phyloP scores from a whole-genome alignment of 805 yeast genomes.

The Cyberlindnera suaveolens region DNA sequence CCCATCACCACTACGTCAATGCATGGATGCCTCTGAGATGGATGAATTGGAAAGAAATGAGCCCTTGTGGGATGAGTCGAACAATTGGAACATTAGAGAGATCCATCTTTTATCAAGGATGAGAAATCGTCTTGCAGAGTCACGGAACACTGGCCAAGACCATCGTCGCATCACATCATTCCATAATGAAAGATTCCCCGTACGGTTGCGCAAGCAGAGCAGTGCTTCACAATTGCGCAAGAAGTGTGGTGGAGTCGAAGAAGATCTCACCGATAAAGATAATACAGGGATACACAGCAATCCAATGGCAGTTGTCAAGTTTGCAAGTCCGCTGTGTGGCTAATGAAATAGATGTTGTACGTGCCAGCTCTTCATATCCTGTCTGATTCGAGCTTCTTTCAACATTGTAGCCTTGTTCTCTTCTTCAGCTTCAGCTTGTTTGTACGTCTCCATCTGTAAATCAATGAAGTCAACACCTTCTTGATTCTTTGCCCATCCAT shows the following conservation, averaged over 20 bases:
- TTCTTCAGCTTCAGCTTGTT: neutral
- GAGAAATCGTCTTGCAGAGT: constrained; percentile 4
- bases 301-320: neutral
- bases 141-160: constrained; percentile 2
- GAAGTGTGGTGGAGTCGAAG: too few species aligned
- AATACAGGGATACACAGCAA: too few species aligned
- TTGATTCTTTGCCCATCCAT: constrained; percentile 55
- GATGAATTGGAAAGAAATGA: neutral
- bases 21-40: neutral
- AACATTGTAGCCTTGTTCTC: neutral
- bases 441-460: constrained; percentile 15
- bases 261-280: too few species aligned
- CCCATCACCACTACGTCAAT: constrained; percentile 9
- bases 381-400: constrained; percentile 27
- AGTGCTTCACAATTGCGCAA: too few species aligned
- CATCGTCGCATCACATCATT: neutral
- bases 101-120: constrained; percentile 1
- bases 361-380: constrained; percentile 38
- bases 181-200: too few species aligned
- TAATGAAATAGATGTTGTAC: constrained; percentile 10
- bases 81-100: neutral
- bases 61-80: neutral
- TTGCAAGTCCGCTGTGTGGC: neutral
- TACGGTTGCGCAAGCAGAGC: too few species aligned
- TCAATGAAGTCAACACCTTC: constrained; percentile 38